phyloP scores from a whole-genome alignment of 371 early-diverging fungal genomes.

The Mucor racemosus region DNA sequence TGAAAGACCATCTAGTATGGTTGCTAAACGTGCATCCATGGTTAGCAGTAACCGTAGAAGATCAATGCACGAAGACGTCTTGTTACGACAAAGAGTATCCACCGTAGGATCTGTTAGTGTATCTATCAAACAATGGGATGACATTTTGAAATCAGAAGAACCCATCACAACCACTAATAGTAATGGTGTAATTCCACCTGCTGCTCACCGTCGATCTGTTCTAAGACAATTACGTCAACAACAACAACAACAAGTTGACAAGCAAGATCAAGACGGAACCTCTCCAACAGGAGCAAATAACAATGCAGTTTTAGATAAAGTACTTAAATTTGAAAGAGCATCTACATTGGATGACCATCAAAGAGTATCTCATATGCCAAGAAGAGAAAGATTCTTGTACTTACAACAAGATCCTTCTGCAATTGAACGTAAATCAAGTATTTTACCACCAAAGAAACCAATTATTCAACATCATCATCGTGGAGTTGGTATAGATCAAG shows the following conservation, averaged over 20 bases:
- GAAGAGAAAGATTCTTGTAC: slow-evolving; percentile 48
- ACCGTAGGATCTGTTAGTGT: slow-evolving; percentile 45
- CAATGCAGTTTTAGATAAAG: slow-evolving; percentile 49
- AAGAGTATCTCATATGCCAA: slow-evolving; percentile 41
- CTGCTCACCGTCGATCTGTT: slow-evolving; percentile 31
- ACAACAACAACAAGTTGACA: slow-evolving; percentile 11
- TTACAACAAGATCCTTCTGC: slow-evolving; percentile 46
- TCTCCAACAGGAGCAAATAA: slow-evolving; percentile 12
- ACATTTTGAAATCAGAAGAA: slow-evolving; percentile 33
- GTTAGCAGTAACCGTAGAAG: slow-evolving; percentile 31
- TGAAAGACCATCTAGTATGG: slow-evolving; percentile 35
- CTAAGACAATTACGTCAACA: slow-evolving; percentile 29
- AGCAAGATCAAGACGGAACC: not conserved
- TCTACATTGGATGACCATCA: slow-evolving; percentile 46
- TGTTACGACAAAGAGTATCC: slow-evolving; percentile 25
- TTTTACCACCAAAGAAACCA: slow-evolving; percentile 3
- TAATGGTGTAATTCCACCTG: slow-evolving; percentile 18
- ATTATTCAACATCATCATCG: slow-evolving; percentile 2
- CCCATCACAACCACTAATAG: not conserved
- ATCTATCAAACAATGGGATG: slow-evolving; percentile 49
- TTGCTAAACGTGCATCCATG: slow-evolving; percentile 30
- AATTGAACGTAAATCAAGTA: slow-evolving; percentile 32
- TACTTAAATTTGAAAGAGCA: slow-evolving; percentile 52
- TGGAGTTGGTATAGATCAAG: slow-evolving; percentile 27
- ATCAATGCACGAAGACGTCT: slow-evolving; percentile 40